Evolutionary conservation across 106 monocot species (phyloP).

Genomic region (Acorus calamus): DNA sequence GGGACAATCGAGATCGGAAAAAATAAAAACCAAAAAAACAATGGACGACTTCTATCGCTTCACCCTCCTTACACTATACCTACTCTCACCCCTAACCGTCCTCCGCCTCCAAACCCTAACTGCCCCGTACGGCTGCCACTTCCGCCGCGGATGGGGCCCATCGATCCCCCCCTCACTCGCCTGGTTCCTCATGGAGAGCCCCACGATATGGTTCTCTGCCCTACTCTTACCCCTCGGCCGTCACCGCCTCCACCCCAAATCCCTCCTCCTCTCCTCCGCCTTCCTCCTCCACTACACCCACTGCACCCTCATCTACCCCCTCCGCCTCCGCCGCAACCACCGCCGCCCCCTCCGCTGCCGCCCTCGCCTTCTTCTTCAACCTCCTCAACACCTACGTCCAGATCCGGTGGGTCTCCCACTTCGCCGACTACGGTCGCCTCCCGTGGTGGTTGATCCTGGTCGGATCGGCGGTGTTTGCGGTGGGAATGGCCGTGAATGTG

Average conservation of each 20-base stretch:
- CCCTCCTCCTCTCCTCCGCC: conserved; percentile 31
- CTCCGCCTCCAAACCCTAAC: conserved; percentile 35
- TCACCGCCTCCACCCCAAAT: conserved; percentile 24
- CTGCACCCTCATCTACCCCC: conserved; percentile 44
- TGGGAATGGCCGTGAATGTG: conserved; percentile 82
- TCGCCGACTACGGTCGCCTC: conserved; percentile 9
- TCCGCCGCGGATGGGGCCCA: conserved; percentile 57
- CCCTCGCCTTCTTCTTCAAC: conserved; percentile 55
- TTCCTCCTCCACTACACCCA: conserved; percentile 50
- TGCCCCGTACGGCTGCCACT: conserved; percentile 66
- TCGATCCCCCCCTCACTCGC: conserved; percentile 33
- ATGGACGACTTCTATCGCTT: no score
- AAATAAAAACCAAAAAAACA: no score
- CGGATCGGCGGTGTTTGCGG: conserved; percentile 40
- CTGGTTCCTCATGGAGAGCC: conserved; percentile 83
- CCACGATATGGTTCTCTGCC: conserved; percentile 50
- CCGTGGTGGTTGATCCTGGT: neutral
- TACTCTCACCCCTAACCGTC: conserved; percentile 23
- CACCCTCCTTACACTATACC: conserved; percentile 23
- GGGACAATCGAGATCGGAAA: no score
- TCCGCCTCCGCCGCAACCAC: conserved; percentile 21
- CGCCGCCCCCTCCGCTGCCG: conserved; percentile 7
- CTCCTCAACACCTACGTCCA: conserved; percentile 74
- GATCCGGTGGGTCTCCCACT: conserved; percentile 45
- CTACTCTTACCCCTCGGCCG: conserved; percentile 32